Conservation (phyloP, 495 filamentous ascomycete species). For the Penicillium lividum region DNA sequence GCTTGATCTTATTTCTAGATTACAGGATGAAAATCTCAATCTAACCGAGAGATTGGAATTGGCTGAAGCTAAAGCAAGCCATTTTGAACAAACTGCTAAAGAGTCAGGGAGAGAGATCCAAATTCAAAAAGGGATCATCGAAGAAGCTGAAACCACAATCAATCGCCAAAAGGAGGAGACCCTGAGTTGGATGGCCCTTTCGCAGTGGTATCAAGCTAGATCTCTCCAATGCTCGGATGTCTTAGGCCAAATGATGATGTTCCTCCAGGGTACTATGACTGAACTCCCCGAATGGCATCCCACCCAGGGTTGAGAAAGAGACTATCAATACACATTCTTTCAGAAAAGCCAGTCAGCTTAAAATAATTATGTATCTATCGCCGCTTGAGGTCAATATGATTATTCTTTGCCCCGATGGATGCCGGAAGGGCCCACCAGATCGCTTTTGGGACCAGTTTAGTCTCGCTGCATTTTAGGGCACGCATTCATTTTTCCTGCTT, state of each 20-base stretch:
- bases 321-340: too few relatives aligned
- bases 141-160: background rate
- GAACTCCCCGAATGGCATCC: too few relatives aligned
- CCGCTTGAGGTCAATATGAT: too few relatives aligned
- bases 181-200: conserved; percentile 1
- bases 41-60: background rate
- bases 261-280: background rate
- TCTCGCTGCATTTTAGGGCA: too few relatives aligned
- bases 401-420: too few relatives aligned
- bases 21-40: background rate
- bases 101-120: background rate
- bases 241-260: conserved; percentile 1
- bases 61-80: background rate
- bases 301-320: too few relatives aligned
- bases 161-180: background rate
- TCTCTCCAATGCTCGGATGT: conserved; percentile 4
- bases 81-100: background rate
- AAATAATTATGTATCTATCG: too few relatives aligned
- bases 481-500: too few relatives aligned
- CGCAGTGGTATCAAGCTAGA: conserved; percentile 6
- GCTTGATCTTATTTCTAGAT: background rate
- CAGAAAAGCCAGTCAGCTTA: too few relatives aligned
- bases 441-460: too few relatives aligned
- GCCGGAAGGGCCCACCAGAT: too few relatives aligned
- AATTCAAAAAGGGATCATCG: background rate